Conservation (phyloP, 768 basidiomycete genomes). For the Kockovaella imperatae region DNA sequence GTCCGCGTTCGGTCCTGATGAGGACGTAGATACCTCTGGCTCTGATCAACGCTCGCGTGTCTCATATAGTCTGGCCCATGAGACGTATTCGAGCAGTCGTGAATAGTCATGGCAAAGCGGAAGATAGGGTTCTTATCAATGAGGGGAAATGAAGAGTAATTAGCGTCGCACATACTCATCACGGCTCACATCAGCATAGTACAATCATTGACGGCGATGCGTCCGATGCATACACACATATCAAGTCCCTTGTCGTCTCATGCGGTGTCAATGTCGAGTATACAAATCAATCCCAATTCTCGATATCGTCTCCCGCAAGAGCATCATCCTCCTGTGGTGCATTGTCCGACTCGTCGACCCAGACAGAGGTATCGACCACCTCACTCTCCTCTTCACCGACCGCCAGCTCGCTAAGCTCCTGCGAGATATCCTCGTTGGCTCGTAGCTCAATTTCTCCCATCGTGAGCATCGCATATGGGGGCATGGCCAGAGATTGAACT, state of each 20-base stretch:
- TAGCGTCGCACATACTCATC: no score
- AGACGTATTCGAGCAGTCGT: constrained; percentile 28
- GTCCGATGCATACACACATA: no score
- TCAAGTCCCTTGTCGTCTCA: no score
- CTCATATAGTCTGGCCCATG: constrained; percentile 42
- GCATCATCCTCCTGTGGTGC: constrained; percentile 12
- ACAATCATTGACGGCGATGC: no score
- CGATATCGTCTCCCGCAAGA: constrained; percentile 29
- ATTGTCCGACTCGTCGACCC: constrained; percentile 18
- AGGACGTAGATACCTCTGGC: constrained; percentile 36
- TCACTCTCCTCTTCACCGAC: constrained; percentile 10
- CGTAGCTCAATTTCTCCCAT: not conserved
- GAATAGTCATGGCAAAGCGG: constrained; percentile 22
- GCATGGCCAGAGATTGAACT: constrained; percentile 17
- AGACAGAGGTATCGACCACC: constrained; percentile 3
- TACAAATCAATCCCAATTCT: constrained; percentile 34
- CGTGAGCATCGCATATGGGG: constrained; percentile 7
- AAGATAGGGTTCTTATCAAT: constrained; percentile 37
- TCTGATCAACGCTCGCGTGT: constrained; percentile 39
- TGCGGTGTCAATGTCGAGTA: no score
- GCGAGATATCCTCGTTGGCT: not conserved
- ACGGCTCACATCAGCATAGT: no score
- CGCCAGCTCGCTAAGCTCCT: constrained; percentile 12
- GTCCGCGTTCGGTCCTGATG: not conserved
- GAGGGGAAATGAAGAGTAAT: no score